Percentiles rank a stretch among this genome's conserved stretches.
Conservation (phyloP, 2,329 filamentous ascomycete species). For the Venturia effusa region DNA sequence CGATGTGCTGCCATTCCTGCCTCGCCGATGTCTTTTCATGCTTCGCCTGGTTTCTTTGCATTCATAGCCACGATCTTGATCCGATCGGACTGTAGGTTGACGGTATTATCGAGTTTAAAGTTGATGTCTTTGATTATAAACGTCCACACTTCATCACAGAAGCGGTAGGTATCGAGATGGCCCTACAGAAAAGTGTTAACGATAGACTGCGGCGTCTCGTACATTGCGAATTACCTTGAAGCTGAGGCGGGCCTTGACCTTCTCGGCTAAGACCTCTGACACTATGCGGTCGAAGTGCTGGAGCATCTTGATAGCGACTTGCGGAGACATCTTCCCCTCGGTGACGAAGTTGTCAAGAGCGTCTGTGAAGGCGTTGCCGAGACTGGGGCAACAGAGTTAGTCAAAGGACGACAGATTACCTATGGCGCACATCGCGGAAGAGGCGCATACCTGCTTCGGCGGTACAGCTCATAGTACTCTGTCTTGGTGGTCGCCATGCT, state of each 20-base stretch:
- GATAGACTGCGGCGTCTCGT: background rate
- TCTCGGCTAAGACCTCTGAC: conserved; percentile 81
- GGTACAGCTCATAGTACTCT: conserved; percentile 87
- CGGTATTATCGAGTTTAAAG: conserved; percentile 90
- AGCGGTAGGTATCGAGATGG: conserved; percentile 94
- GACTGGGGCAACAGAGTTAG: conserved; percentile 42
- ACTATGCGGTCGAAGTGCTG: conserved; percentile 91
- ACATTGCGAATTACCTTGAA: conserved; percentile 65
- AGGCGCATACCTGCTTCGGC: conserved; percentile 75
- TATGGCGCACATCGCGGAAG: conserved; percentile 3
- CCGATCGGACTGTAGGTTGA: conserved; percentile 70
- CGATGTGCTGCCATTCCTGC: background rate
- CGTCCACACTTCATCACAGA: conserved; percentile 99
- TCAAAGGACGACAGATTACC: background rate
- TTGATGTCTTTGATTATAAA: conserved; percentile 97
- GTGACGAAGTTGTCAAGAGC: conserved; percentile 95
- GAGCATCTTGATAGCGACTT: conserved; percentile 97
- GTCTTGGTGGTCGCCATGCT: conserved; percentile 22
- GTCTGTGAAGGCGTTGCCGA: conserved; percentile 87
- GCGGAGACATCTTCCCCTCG: conserved; percentile 88
- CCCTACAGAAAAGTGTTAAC: conserved; percentile 46
- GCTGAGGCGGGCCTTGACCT: conserved; percentile 78
- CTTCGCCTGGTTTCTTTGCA: conserved; percentile 13
- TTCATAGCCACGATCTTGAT: conserved; percentile 72
- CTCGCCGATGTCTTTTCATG: background rate